Evolutionary conservation across 1,284 basidiomycete genomes (phyloP), one percentile per base, ranked within the genome.

Genomic region (Ceratobasidium sp.): DNA sequence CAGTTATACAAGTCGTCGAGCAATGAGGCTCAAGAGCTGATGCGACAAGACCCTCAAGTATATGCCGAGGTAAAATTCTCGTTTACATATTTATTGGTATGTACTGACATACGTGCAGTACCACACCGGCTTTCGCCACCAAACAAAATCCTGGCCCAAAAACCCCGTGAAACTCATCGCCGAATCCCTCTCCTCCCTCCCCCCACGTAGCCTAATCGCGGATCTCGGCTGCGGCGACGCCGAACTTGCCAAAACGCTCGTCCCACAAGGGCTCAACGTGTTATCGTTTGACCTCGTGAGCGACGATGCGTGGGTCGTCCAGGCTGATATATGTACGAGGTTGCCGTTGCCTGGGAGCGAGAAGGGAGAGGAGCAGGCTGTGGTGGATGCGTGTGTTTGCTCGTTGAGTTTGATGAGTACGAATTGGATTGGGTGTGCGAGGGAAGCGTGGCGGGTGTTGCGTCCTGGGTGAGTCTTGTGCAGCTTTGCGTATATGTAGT

Each of bases 141-240:
- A 97, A 84, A 95, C 97, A 3, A 88, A 92, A 69, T 90, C 90
- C 2, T 98, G 96, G 96, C 96, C 96, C 0, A 89, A 89, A 1
- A 97, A 97, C 79, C 96, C 96, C 0, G 91, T 97, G 27, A 86
- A 92, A 41, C 95, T 96, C 81, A 88, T 92, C 65, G 84, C 86
- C 1, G 77, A 81, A 5, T 84, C 93, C 24, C 89, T 83, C 63
- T 72, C 89, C 9, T 82, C 85, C 31, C 90, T 90, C 77, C 89
- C 93, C 5, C 74, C 85, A 22, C 87, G 87, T 73, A 91, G 92
- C 0, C 84, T 99, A 75, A 90, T 99, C 60, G 96, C 90, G 27
- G 98, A 99, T 83, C 86, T 99, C 27, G 98, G 98, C 7, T 99
- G 97, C 78, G 98, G 98, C 15, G 96, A 99, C 80, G 98, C 96